Base-by-base conservation (phyloP, 1,139 yeast species). In the Blastobotrys aristatus region DNA sequence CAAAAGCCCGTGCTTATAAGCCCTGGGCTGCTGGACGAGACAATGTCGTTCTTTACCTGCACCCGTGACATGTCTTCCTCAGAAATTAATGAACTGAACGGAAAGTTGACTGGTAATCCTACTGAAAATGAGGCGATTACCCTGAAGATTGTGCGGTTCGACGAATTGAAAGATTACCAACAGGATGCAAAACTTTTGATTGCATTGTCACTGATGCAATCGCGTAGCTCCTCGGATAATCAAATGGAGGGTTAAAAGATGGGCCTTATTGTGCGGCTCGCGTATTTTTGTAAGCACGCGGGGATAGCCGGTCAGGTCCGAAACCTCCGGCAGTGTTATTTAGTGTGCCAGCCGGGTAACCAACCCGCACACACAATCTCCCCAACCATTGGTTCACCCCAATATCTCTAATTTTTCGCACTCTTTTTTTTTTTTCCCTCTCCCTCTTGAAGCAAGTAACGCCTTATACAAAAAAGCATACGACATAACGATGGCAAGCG, bases 401-500 rank as follows among this genome's bases (percentile, higher is more conserved):
- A n/a, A n/a, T n/a, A n/a, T n/a, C n/a, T n/a, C n/a, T n/a, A 24
- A 6, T 24, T 24, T 24, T 24, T 24, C 10, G 5, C 10, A 24
- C 27, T 24, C 27, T 24, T 24, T 24, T 24, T 24, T 24, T 24
- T 24, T 24, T 24, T 24, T 24, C 10, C 10, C 13, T 30, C 13
- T 30, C 24, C 7, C 16, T 33, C 37, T 10, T n/a, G 16, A 6
- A 17, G 6, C 7, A 5, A 10, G 16, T 16, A 17, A 8, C n/a
- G 7, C 22, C 4, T 13, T 30, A 30, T 7, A 30, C 11, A 26
- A 10, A 27, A 16, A 11, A 39, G n/a, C n/a, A n/a, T n/a, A n/a
- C n/a, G n/a, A n/a, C 16, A 39, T 26, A 39, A 54, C 35, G 40
- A 67, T 65, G 71, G 64, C 83, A 24, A 71, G 82, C 49, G 83